phyloP scores from a whole-genome alignment of 2,329 filamentous ascomycete species.

The Aureobasidium leucospermi region DNA sequence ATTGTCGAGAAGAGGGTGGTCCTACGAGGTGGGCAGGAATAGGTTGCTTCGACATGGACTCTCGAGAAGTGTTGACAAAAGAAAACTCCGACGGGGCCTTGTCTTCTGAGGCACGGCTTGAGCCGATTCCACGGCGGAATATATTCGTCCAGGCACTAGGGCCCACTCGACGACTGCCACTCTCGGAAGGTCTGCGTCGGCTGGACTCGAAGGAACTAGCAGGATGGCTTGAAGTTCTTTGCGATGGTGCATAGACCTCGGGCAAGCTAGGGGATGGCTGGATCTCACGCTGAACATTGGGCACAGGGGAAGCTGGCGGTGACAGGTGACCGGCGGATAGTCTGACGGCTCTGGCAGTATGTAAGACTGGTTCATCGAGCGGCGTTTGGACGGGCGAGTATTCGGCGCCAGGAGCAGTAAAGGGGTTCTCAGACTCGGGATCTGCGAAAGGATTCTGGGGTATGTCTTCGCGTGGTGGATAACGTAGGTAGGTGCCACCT shows the following conservation, averaged over 20 bases:
- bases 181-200: conserved; percentile 24
- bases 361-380: conserved; percentile 40
- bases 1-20: conserved; percentile 36
- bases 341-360: conserved; percentile 41
- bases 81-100: conserved; percentile 54
- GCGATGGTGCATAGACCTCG: conserved; percentile 36
- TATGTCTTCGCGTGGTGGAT: conserved; percentile 16
- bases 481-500: conserved; percentile 23
- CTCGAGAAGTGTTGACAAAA: conserved; percentile 83
- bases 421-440: conserved; percentile 13
- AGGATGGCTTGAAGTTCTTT: conserved; percentile 13
- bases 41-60: conserved; percentile 63
- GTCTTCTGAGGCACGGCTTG: conserved; percentile 30
- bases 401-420: conserved; percentile 18
- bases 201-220: conserved; percentile 17
- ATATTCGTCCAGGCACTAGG: conserved; percentile 60
- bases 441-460: conserved; percentile 24
- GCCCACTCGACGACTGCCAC: conserved; percentile 32
- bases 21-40: conserved; percentile 43
- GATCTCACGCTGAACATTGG: conserved; percentile 26
- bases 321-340: conserved; percentile 33
- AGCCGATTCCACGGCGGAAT: conserved; percentile 52
- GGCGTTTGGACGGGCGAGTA: conserved; percentile 33
- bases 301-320: conserved; percentile 38
- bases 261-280: conserved; percentile 46